Conservation (phyloP, 2,329 filamentous ascomycete genomes). For the Neofusicoccum parvum region DNA sequence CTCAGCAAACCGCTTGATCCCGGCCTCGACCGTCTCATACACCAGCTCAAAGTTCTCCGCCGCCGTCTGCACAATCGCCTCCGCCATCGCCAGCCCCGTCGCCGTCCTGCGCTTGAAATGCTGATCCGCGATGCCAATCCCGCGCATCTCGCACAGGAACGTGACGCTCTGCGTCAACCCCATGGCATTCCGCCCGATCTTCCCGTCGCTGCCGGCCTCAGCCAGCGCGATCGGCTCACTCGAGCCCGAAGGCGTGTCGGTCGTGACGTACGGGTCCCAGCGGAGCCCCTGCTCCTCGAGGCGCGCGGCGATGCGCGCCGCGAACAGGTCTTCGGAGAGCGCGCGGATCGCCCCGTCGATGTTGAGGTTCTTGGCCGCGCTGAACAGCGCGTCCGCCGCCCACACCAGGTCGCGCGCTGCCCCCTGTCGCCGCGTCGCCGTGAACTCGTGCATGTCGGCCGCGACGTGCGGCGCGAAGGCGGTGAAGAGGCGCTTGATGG, state of each 20-base stretch:
- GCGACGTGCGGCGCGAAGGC: conserved; percentile 37
- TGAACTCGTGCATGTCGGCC: conserved; percentile 42
- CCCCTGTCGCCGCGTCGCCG: conserved; percentile 30
- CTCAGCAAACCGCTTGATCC: conserved; percentile 30
- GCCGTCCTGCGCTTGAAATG: conserved; percentile 37
- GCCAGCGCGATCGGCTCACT: conserved; percentile 30
- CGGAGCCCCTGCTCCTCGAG: conserved; percentile 32
- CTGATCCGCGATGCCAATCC: conserved; percentile 39
- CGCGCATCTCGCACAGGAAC: conserved; percentile 40
- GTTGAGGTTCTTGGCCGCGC: conserved; percentile 41
- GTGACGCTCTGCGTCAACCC: conserved; percentile 38
- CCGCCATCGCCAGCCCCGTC: conserved; percentile 37
- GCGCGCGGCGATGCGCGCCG: conserved; percentile 34
- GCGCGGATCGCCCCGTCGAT: conserved; percentile 37
- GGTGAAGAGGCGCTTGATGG: conserved; percentile 37
- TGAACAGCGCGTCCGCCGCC: conserved; percentile 39
- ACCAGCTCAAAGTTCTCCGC: conserved; percentile 33
- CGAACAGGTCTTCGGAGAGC: conserved; percentile 39
- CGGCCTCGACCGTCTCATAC: conserved; percentile 32
- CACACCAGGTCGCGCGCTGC: conserved; percentile 32
- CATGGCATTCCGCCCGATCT: conserved; percentile 42
- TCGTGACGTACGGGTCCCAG: conserved; percentile 39
- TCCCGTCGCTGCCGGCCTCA: conserved; percentile 40
- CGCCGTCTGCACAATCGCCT: conserved; percentile 38
- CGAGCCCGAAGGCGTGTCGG: conserved; percentile 24